phyloP scores from a whole-genome alignment of 345 rosid genomes.

The Durio zibethinus region DNA sequence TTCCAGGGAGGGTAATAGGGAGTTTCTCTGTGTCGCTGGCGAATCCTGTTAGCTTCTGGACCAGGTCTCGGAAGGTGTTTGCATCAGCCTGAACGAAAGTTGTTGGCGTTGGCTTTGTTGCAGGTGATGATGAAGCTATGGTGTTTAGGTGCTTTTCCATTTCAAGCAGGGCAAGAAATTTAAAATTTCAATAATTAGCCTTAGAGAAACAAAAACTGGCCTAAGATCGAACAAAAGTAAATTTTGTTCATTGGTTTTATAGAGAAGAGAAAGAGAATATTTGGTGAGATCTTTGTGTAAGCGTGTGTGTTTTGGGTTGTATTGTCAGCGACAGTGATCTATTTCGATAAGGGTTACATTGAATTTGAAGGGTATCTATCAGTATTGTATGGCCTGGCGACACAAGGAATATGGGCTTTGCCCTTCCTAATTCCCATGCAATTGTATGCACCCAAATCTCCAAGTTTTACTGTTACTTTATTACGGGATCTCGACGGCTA shows the following conservation, averaged over 20 bases:
- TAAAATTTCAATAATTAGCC: background rate
- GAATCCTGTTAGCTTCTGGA: constrained; percentile 47
- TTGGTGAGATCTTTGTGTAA: background rate
- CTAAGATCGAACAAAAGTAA: too few species aligned
- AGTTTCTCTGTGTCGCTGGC: constrained; percentile 19
- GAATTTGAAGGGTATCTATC: too few species aligned
- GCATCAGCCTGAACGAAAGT: constrained; percentile 51
- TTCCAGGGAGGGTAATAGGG: constrained; percentile 24
- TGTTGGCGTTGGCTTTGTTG: constrained; percentile 26
- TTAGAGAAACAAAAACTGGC: background rate
- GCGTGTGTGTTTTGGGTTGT: too few species aligned
- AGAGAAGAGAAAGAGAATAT: background rate
- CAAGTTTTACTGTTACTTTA: too few species aligned
- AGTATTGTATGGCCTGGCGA: too few species aligned
- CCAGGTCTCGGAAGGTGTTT: constrained; percentile 41
- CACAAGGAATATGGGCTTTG: too few species aligned
- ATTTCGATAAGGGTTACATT: too few species aligned
- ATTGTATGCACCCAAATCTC: too few species aligned
- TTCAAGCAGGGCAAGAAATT: background rate
- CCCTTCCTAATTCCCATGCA: too few species aligned
- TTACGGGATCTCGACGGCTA: too few species aligned
- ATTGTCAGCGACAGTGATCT: too few species aligned
- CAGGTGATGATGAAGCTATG: constrained; percentile 9
- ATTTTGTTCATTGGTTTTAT: background rate
- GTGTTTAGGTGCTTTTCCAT: constrained; percentile 24